Evolutionary conservation across 371 early-diverging fungal species (phyloP).

Genomic region (Rhizopus microsporus): DNA sequence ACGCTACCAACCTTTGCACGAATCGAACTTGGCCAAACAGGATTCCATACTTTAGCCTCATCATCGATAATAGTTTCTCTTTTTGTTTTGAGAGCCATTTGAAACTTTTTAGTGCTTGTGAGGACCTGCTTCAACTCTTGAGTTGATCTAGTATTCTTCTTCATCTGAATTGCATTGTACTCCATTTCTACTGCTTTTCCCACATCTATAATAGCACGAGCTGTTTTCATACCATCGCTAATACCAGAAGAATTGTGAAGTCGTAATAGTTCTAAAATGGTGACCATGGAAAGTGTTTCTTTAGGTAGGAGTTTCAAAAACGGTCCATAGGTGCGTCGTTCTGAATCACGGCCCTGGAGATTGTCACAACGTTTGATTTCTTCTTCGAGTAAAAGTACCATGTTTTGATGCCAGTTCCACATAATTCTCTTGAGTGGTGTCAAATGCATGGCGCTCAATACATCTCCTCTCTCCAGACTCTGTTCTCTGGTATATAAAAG

Average conservation of each 20-base stretch:
- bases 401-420: slow-evolving; percentile 76
- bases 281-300: slow-evolving; percentile 81
- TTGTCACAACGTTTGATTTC: slow-evolving; percentile 59
- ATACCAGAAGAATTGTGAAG: slow-evolving; percentile 61
- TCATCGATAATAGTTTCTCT: slow-evolving; percentile 55
- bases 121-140: slow-evolving; percentile 62
- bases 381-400: slow-evolving; percentile 66
- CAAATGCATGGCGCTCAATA: slow-evolving; percentile 53
- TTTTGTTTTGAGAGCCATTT: slow-evolving; percentile 73
- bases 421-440: slow-evolving; percentile 60
- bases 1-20: slow-evolving; percentile 70
- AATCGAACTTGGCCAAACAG: slow-evolving; percentile 65
- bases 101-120: slow-evolving; percentile 74
- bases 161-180: slow-evolving; percentile 77
- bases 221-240: slow-evolving; percentile 66
- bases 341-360: slow-evolving; percentile 27
- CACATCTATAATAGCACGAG: slow-evolving; percentile 65
- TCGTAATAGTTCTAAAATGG: slow-evolving; percentile 81
- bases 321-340: slow-evolving; percentile 64
- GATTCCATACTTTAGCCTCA: slow-evolving; percentile 55
- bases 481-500: slow-evolving; percentile 62
- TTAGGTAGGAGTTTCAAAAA: slow-evolving; percentile 74
- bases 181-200: slow-evolving; percentile 86
- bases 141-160: slow-evolving; percentile 38
- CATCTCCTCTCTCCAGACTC: slow-evolving; percentile 59